Conservation (phyloP, 2,329 filamentous ascomycete species). For the Trichoderma citrinoviride region DNA sequence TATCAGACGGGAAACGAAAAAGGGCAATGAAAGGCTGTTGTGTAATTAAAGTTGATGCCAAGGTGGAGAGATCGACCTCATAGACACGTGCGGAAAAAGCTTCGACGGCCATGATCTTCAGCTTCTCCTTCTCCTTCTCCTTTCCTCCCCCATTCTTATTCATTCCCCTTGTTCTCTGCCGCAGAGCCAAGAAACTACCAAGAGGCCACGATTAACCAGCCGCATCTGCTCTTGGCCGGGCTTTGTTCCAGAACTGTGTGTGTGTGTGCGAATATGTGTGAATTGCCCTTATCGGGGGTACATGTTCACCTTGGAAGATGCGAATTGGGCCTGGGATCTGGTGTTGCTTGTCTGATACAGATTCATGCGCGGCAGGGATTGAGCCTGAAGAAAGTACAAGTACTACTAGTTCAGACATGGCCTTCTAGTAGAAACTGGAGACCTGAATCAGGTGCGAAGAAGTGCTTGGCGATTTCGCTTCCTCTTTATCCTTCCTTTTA, state of each 20-base stretch:
- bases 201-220: slow-evolving; percentile 11
- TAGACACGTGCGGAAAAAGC: slow-evolving; percentile 16
- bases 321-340: too few relatives aligned
- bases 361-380: too few relatives aligned
- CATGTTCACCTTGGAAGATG: too few relatives aligned
- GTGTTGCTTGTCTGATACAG: too few relatives aligned
- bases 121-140: background rate
- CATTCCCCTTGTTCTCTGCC: background rate
- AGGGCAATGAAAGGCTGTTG: background rate
- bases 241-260: background rate
- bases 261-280: too few relatives aligned
- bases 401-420: too few relatives aligned
- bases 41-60: slow-evolving; percentile 18
- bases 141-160: too few relatives aligned
- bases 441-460: too few relatives aligned
- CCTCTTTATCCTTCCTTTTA: background rate
- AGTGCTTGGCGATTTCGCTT: background rate
- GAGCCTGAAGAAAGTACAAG: too few relatives aligned
- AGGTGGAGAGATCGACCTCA: slow-evolving; percentile 19
- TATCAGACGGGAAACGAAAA: background rate
- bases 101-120: slow-evolving; percentile 20
- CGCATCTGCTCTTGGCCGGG: background rate
- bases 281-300: background rate
- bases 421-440: too few relatives aligned
- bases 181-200: slow-evolving; percentile 4